Base-by-base conservation (phyloP, 768 basidiomycete genomes). In the Lactarius akahatsu region DNA sequence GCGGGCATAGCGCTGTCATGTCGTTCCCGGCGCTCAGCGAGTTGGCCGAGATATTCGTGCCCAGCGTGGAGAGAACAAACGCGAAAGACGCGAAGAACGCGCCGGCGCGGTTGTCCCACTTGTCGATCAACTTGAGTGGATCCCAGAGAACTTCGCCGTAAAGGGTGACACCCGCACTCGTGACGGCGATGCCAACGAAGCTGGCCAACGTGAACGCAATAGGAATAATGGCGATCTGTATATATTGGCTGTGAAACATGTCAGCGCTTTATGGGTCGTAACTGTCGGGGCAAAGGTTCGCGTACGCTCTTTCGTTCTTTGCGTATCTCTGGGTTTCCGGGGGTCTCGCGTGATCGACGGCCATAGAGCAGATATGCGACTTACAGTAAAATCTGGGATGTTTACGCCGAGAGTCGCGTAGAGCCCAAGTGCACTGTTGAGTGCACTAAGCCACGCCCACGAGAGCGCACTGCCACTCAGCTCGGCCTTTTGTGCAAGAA, bases 81-180 rank as follows among this genome's bases (percentile, higher is more conserved):
- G 86, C 83, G 74, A 92, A 86, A 0, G 90, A 81, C 7, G 86
- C 86, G 72, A 96, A 95, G 80, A 96, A 96, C 8, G 88, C 86
- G 0, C 89, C 91, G 0, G 91, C 87, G 40, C 94, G 87, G 75
- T 91, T 94, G 70, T 90, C 85, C 92, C 92, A 95, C 40, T 80
- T 80, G 74, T 90, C 85, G 71, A 94, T 89, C 69, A 94, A 83
- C 61, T 78, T 77, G 3, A 90, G 80, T 0, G 92, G 92, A 72
- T 94, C 88, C 93, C 93, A 89, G 70, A 83, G 71, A 71, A 80
- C 76, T 58, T 77, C 72, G 28, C 88, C 91, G 71, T 94, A 94
- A 18, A 94, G 81, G 4, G 80, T 77, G 67, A 88, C 80, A 9
- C 89, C 91, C 0, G 91, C 89, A 11, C 86, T 86, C 1, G 94